A percentile compares a stretch with the other conserved stretches of the same genome.
phyloP scores from a whole-genome alignment of 805 yeast genomes.

The Nematodospora valgi region DNA sequence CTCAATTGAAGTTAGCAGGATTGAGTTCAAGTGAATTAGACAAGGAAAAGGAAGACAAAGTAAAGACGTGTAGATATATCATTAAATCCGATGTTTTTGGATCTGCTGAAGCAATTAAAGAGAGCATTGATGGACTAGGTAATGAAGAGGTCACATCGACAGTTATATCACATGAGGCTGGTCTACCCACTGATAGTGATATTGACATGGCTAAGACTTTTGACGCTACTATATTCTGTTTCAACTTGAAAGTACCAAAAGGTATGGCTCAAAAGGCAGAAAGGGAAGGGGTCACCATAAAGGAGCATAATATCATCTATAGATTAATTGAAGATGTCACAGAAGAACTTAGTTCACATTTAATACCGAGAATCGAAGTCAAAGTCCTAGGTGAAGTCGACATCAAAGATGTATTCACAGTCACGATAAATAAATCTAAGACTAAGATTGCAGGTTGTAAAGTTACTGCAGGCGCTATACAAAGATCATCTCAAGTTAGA shows the following conservation, averaged over 20 bases:
- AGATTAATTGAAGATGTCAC: conserved; percentile 84
- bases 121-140: conserved; percentile 78
- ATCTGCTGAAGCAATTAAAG: conserved; percentile 88
- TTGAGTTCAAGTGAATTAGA: conserved; percentile 48
- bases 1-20: conserved; percentile 60
- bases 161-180: conserved; percentile 76
- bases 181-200: conserved; percentile 56
- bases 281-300: conserved; percentile 52
- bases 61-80: conserved; percentile 51
- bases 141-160: conserved; percentile 75
- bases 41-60: conserved; percentile 22
- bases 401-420: conserved; percentile 68
- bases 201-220: conserved; percentile 38
- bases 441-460: conserved; percentile 84
- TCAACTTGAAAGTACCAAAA: conserved; percentile 69
- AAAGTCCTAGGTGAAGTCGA: conserved; percentile 66
- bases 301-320: conserved; percentile 77
- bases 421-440: conserved; percentile 55
- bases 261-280: conserved; percentile 60
- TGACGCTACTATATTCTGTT: conserved; percentile 70
- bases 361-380: conserved; percentile 65
- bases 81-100: conserved; percentile 93
- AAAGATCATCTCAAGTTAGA: conserved; percentile 54
- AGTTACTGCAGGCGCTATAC: conserved; percentile 65
- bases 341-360: conserved; percentile 50